phyloP scores from a whole-genome alignment of 495 filamentous ascomycete species.

The Rostrohypoxylon terebratum region DNA sequence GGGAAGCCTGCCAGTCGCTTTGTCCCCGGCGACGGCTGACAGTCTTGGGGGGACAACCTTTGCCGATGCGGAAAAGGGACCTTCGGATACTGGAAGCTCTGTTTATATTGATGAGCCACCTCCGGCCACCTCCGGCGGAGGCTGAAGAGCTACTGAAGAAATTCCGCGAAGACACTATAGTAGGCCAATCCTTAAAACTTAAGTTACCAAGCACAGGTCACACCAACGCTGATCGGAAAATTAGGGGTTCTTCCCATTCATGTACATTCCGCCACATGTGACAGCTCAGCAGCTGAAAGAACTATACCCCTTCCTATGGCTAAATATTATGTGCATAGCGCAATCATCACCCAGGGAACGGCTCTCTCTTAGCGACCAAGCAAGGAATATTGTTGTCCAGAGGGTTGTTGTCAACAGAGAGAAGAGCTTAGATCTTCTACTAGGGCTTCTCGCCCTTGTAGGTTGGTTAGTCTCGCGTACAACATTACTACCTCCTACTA shows the following conservation, averaged over 20 bases:
- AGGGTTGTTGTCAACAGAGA: conserved; percentile 61
- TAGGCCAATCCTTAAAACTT: background rate
- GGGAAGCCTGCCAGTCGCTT: conserved; percentile 1
- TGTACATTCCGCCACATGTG: conserved; percentile 56
- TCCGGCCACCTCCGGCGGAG: conserved; percentile 26
- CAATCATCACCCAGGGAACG: conserved; percentile 52
- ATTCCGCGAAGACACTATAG: conserved; percentile 51
- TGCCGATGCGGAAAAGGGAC: background rate
- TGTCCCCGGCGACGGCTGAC: conserved; percentile 16
- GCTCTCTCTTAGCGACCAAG: conserved; percentile 50
- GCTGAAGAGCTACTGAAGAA: conserved; percentile 48
- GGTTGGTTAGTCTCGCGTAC: conserved; percentile 54
- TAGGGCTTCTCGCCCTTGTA: conserved; percentile 63
- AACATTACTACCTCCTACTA: conserved; percentile 6
- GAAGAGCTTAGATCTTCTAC: conserved; percentile 67
- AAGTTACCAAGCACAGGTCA: background rate
- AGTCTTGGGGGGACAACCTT: conserved; percentile 17
- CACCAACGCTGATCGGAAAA: background rate
- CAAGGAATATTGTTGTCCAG: conserved; percentile 59
- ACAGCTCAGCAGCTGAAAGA: conserved; percentile 61
- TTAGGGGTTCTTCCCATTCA: conserved; percentile 47
- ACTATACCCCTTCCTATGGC: conserved; percentile 65
- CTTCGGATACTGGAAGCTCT: conserved; percentile 17
- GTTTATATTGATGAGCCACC: conserved; percentile 21
- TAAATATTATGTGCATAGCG: conserved; percentile 63